Evolutionary conservation across 495 filamentous ascomycete genomes (phyloP).

Genomic region (Aspergillus ellipticus): DNA sequence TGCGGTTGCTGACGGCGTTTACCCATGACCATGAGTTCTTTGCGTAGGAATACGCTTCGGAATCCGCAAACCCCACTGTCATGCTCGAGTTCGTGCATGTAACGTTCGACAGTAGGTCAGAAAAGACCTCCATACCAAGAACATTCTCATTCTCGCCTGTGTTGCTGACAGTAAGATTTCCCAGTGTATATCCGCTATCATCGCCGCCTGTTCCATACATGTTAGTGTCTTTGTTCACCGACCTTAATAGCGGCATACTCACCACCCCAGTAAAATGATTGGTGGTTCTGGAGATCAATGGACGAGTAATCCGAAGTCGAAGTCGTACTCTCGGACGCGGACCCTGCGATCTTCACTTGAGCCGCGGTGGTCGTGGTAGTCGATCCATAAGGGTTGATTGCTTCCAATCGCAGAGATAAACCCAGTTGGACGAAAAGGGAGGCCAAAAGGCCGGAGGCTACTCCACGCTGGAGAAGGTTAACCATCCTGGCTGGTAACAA

Average conservation of each 20-base stretch:
- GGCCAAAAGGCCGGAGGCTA: conserved; percentile 11
- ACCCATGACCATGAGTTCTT: conserved; percentile 37
- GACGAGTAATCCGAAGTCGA: background rate
- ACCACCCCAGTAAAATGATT: conserved; percentile 20
- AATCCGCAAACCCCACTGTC: conserved; percentile 26
- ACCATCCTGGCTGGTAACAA: conserved; percentile 10
- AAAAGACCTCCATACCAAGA: conserved; percentile 33
- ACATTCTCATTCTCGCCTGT: conserved; percentile 29
- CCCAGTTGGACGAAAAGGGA: conserved; percentile 8
- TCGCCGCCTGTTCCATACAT: background rate
- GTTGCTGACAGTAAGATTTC: conserved; percentile 30
- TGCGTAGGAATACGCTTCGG: conserved; percentile 25
- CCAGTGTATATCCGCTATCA: conserved; percentile 20
- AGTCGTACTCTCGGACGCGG: background rate
- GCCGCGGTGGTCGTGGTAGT: background rate
- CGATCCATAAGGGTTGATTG: background rate
- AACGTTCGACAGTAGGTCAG: conserved; percentile 25
- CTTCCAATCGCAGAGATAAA: conserved; percentile 10
- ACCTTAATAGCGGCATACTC: background rate
- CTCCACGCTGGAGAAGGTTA: conserved; percentile 5
- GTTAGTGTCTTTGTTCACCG: background rate
- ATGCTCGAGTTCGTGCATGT: conserved; percentile 27
- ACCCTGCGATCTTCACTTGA: background rate
- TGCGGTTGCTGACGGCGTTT: conserved; percentile 31
- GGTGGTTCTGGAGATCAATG: conserved; percentile 9